A percentile compares a stretch with the other conserved stretches of the same genome.
Evolutionary conservation across 2,329 filamentous ascomycete genomes (phyloP).

Genomic region (Trichoderma hamatum): DNA sequence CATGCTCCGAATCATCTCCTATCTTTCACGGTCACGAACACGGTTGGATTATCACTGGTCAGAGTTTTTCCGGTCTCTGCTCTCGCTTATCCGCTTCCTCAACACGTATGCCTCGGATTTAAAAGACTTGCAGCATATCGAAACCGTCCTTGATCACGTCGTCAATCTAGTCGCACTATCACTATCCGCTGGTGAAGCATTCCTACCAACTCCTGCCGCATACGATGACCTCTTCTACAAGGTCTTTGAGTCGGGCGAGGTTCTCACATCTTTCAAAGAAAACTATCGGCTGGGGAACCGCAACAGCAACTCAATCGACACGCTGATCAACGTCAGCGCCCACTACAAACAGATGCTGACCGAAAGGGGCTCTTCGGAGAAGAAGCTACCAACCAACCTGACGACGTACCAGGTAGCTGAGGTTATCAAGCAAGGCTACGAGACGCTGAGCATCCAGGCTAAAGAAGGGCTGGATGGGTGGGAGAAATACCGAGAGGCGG

Average conservation of each 20-base stretch:
- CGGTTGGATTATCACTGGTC: constrained; percentile 92
- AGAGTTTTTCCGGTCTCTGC: constrained; percentile 86
- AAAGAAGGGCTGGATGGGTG: constrained; percentile 84
- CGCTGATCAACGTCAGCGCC: constrained; percentile 76
- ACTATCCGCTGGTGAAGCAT: constrained; percentile 84
- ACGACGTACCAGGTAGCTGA: constrained; percentile 83
- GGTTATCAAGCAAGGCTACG: constrained; percentile 95
- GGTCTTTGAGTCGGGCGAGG: constrained; percentile 86
- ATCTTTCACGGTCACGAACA: constrained; percentile 79
- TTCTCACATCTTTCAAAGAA: constrained; percentile 79
- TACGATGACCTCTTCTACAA: constrained; percentile 99
- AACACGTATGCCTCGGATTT: constrained; percentile 84
- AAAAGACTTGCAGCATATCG: constrained; percentile 67
- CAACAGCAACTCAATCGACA: constrained; percentile 74
- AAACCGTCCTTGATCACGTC: constrained; percentile 73
- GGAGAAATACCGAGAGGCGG: constrained; percentile 84
- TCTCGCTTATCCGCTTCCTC: constrained; percentile 87
- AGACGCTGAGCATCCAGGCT: constrained; percentile 88
- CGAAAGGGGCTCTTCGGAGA: constrained; percentile 47
- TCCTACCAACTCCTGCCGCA: constrained; percentile 81
- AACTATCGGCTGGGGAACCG: constrained; percentile 66
- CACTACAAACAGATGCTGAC: constrained; percentile 87
- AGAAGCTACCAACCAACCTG: constrained; percentile 64
- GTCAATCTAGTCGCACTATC: constrained; percentile 83
- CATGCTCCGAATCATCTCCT: constrained; percentile 78